These are phyloP conservation scores for Cetradonia linearis DNA, from an alignment of 495 filamentous ascomycete genomes.

Conservation along the genomic window DNA sequence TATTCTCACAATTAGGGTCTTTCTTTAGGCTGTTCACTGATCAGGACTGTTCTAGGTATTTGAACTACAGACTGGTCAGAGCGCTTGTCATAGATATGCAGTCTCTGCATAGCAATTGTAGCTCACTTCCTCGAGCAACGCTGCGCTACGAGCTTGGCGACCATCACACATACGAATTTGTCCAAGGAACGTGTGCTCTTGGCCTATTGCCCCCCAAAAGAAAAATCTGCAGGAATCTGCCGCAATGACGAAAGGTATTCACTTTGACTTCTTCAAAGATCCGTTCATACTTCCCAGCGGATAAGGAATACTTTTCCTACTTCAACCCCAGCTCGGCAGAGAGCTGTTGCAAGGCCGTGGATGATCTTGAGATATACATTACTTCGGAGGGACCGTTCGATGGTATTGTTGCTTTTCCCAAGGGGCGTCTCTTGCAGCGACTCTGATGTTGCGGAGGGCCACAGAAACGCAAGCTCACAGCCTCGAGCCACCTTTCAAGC, in stretches of 20 bases:
- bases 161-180: conserved; percentile 31
- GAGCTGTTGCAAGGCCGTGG: conserved; percentile 19
- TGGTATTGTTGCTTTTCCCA: conserved; percentile 32
- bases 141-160: conserved; percentile 30
- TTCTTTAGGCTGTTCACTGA: no score
- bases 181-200: no score
- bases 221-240: conserved; percentile 1
- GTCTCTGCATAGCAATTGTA: no score
- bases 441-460: conserved; percentile 15
- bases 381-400: conserved; percentile 31
- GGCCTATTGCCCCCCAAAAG: no score
- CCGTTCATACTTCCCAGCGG: no score
- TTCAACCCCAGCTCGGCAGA: conserved; percentile 19
- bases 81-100: no score
- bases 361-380: conserved; percentile 22
- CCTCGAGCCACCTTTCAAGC: conserved; percentile 22
- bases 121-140: no score
- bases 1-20: no score
- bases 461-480: background rate
- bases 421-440: conserved; percentile 24
- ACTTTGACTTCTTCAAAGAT: no score
- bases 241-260: conserved; percentile 15
- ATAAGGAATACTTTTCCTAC: conserved; percentile 22
- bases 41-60: no score
- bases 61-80: no score